Conservation (phyloP, 352 stramenopile genomes). For the Globisporangium viniferum region DNA sequence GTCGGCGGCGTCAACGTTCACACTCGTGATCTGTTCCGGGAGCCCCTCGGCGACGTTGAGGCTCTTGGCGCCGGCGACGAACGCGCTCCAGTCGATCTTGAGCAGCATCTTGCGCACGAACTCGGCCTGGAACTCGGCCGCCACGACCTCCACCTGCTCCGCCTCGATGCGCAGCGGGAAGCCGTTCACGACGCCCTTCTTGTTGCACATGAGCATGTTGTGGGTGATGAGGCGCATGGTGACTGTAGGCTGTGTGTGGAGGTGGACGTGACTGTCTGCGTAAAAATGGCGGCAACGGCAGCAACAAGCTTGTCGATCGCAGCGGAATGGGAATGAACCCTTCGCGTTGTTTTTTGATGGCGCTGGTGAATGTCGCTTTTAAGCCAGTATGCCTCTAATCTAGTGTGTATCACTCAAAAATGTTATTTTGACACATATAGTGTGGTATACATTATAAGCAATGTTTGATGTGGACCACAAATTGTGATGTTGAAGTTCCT, state of each 20-base stretch:
- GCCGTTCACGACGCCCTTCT: slow-evolving; percentile 91
- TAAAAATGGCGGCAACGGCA: not conserved
- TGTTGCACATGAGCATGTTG: slow-evolving; percentile 93
- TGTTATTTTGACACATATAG: not conserved
- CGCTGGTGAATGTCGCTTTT: not conserved
- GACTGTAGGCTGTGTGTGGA: not conserved
- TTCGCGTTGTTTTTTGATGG: slow-evolving; percentile 1
- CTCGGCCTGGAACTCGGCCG: slow-evolving; percentile 76
- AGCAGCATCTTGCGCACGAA: slow-evolving; percentile 89
- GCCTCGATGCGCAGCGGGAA: slow-evolving; percentile 90
- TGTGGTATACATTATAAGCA: not conserved
- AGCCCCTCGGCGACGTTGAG: slow-evolving; percentile 73
- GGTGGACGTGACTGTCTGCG: not conserved
- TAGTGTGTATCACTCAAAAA: not conserved
- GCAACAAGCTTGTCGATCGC: not conserved
- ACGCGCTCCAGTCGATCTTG: slow-evolving; percentile 89
- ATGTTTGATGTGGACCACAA: not conserved
- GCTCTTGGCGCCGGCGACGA: slow-evolving; percentile 72
- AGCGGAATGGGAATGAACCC: not conserved
- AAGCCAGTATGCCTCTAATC: not conserved
- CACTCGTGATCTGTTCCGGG: slow-evolving; percentile 43
- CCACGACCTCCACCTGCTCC: slow-evolving; percentile 74
- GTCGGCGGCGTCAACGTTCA: slow-evolving; percentile 34
- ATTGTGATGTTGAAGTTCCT: not conserved
- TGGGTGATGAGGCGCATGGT: slow-evolving; percentile 92